These are phyloP conservation scores for Xylariaceae sp. DNA, from an alignment of 2,329 filamentous ascomycete species.

Conservation along the genomic window DNA sequence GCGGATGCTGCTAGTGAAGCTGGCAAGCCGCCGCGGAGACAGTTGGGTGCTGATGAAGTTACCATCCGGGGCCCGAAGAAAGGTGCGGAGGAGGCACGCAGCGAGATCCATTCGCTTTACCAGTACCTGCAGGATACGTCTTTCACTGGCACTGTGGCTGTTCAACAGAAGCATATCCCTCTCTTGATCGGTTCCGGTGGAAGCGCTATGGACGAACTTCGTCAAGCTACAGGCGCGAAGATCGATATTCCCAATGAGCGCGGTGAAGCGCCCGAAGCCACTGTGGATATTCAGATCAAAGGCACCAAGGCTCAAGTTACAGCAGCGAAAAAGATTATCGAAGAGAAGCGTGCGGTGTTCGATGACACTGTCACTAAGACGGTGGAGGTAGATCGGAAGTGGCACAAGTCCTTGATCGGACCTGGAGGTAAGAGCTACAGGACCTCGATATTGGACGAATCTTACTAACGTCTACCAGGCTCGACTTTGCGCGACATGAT, in stretches of 20 bases:
- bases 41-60: constrained; percentile 82
- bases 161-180: constrained; percentile 88
- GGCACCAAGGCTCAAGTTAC: constrained; percentile 87
- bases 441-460: too few relatives aligned
- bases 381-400: constrained; percentile 87
- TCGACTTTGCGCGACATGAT: constrained; percentile 82
- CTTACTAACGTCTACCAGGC: constrained; percentile 48
- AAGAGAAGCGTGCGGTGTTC: constrained; percentile 79
- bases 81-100: constrained; percentile 84
- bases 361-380: constrained; percentile 82
- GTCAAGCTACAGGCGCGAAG: constrained; percentile 74
- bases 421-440: constrained; percentile 78
- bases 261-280: constrained; percentile 58
- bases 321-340: constrained; percentile 81
- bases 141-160: constrained; percentile 67
- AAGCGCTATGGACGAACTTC: constrained; percentile 82
- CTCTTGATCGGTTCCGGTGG: constrained; percentile 88
- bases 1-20: constrained; percentile 63
- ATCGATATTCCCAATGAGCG: constrained; percentile 84
- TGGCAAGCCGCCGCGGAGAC: constrained; percentile 52
- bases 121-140: constrained; percentile 90
- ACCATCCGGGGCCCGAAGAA: constrained; percentile 85
- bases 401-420: constrained; percentile 86
- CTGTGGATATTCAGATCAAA: constrained; percentile 84
- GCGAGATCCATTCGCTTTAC: constrained; percentile 81